Percentiles rank a stretch among this genome's conserved stretches.
phyloP scores from a whole-genome alignment of 495 filamentous ascomycete species.

The Cryomyces antarcticus region DNA sequence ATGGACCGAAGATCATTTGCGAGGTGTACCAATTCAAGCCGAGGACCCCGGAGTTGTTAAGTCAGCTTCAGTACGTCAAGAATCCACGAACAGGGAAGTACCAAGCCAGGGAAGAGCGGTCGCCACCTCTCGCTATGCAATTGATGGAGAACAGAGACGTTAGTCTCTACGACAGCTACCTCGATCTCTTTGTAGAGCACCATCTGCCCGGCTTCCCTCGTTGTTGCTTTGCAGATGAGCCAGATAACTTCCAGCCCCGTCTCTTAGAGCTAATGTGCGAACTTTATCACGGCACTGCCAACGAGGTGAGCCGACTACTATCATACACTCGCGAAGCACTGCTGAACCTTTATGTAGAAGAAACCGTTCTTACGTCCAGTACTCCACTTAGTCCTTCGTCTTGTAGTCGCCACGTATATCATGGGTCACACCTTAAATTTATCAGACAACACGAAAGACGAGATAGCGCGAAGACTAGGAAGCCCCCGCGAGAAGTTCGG shows the following conservation, averaged over 20 bases:
- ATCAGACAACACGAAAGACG: conserved; percentile 8
- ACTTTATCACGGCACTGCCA: conserved; percentile 1
- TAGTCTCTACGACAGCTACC: conserved; percentile 13
- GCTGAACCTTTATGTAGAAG: not conserved
- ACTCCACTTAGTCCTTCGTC: conserved; percentile 15
- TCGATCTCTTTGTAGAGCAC: conserved; percentile 5
- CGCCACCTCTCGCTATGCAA: conserved; percentile 17
- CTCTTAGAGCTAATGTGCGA: conserved; percentile 15
- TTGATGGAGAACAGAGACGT: conserved; percentile 16
- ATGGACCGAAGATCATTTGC: conserved; percentile 7
- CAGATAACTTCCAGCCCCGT: conserved; percentile 14
- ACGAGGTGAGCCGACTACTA: not conserved
- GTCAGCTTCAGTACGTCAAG: conserved; percentile 15
- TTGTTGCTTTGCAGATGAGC: conserved; percentile 14
- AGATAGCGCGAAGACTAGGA: conserved; percentile 7
- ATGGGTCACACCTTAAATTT: conserved; percentile 20
- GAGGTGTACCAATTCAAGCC: conserved; percentile 19
- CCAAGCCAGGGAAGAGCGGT: conserved; percentile 6
- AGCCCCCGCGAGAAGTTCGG: conserved; percentile 3
- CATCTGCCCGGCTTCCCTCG: conserved; percentile 8
- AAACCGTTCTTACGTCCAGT: not conserved
- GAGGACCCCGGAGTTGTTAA: conserved; percentile 8
- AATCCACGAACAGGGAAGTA: conserved; percentile 5
- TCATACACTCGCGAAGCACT: not conserved
- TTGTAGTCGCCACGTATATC: conserved; percentile 19